These are phyloP conservation scores for Coffea humblotiana DNA, from an alignment of 305 asterid species.

Conservation along the genomic window DNA sequence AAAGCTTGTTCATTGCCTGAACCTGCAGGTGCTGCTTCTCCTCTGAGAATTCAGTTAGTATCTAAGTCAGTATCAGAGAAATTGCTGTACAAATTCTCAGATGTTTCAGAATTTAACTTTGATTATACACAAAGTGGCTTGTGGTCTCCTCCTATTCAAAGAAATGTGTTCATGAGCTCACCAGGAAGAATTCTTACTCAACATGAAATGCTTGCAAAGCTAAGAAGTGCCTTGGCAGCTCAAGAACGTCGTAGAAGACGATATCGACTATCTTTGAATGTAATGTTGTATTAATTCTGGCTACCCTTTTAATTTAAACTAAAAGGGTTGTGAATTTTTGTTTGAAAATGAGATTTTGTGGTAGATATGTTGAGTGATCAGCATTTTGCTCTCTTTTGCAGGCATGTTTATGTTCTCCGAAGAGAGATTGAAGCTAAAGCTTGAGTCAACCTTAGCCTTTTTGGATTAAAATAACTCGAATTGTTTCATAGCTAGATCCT, in stretches of 20 bases:
- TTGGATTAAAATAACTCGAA: neutral
- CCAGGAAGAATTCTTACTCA: constrained; percentile 51
- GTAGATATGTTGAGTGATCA: neutral
- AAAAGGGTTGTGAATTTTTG: neutral
- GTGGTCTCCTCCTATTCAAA: constrained; percentile 81
- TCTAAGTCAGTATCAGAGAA: constrained; percentile 67
- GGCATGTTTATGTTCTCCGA: constrained; percentile 83
- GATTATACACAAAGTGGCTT: constrained; percentile 67
- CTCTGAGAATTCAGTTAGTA: constrained; percentile 57
- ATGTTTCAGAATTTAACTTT: constrained; percentile 66
- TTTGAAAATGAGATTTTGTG: neutral
- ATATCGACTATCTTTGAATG: constrained; percentile 53
- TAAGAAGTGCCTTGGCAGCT: constrained; percentile 38
- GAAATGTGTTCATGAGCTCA: constrained; percentile 54
- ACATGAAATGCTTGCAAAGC: constrained; percentile 52
- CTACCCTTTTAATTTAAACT: neutral
- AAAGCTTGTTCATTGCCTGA: constrained; percentile 14
- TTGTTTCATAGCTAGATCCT: neutral
- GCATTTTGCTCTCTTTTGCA: constrained; percentile 28
- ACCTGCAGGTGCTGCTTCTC: constrained; percentile 11
- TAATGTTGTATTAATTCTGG: constrained; percentile 23
- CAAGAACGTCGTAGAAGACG: constrained; percentile 36
- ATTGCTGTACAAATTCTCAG: constrained; percentile 61
- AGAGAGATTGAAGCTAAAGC: constrained; percentile 40
- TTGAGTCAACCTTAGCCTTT: neutral